Conservation (phyloP, 2,329 filamentous ascomycete species). For the Penicillium brevicompactum region DNA sequence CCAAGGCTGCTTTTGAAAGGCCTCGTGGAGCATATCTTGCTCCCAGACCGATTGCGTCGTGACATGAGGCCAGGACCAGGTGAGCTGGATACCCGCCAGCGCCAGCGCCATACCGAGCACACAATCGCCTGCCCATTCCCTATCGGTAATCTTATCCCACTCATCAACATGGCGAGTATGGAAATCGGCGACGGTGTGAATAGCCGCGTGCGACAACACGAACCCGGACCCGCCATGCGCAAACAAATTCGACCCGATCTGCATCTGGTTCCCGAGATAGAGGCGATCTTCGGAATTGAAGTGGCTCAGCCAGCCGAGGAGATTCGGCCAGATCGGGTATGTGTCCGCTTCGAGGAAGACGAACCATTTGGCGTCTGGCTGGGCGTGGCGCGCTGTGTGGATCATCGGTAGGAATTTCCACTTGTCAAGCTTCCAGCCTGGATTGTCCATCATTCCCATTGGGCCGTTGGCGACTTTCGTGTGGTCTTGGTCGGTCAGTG, state of each 20-base stretch:
- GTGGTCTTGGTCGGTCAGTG: constrained; percentile 30
- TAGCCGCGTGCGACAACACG: constrained; percentile 50
- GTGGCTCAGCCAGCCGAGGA: constrained; percentile 53
- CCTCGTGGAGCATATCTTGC: constrained; percentile 25
- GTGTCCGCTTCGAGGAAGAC: constrained; percentile 60
- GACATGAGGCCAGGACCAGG: constrained; percentile 31
- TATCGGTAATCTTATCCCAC: constrained; percentile 45
- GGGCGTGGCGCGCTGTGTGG: constrained; percentile 46
- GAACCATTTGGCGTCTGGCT: constrained; percentile 56
- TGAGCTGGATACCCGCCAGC: constrained; percentile 44
- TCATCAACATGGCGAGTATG: constrained; percentile 41
- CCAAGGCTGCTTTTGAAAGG: constrained; percentile 22
- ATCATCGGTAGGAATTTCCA: constrained; percentile 59
- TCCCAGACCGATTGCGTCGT: constrained; percentile 26
- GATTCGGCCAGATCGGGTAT: constrained; percentile 54
- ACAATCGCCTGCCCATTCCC: constrained; percentile 50
- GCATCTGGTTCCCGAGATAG: constrained; percentile 56
- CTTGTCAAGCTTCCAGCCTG: constrained; percentile 54
- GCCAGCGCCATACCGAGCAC: constrained; percentile 47
- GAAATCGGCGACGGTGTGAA: constrained; percentile 45
- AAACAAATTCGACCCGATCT: constrained; percentile 48
- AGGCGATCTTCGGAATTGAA: constrained; percentile 47
- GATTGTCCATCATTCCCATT: constrained; percentile 40
- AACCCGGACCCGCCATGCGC: constrained; percentile 55
- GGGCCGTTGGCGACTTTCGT: constrained; percentile 33